Evolutionary conservation across 1,284 basidiomycete genomes (phyloP), one percentile per base, ranked within the genome.

Genomic region (Naganishia sp.): DNA sequence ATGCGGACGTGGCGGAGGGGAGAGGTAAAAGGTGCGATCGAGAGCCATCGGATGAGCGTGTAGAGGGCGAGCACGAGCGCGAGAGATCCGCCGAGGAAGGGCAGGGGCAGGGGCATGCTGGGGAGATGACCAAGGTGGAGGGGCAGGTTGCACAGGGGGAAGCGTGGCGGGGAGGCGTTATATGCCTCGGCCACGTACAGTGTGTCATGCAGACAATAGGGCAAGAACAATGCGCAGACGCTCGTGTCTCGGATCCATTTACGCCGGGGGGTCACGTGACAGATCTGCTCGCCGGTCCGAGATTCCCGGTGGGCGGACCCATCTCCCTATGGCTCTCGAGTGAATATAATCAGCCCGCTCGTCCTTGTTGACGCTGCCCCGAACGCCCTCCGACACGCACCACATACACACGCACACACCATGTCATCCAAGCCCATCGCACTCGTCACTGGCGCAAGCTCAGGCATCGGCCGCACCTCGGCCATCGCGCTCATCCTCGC

Each of bases 401-500:
- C 28, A 46, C 45, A 21, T 21, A 21, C 21, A 56, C 39, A 28
- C 21, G 45, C 43, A 13, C 44, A 45, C 43, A 16, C 42, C 28
- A 42, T 44, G 23, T 42, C 48, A 11, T n/a, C 46, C 23, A 64
- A 64, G 52, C 59, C 59, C 49, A 75, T 79, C 36, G 75, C 77
- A 48, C 67, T 79, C 67, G 71, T 80, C 70, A 80, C 79, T 3
- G 79, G 79, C 65, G 78, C 78, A 1, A 77, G 75, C 6, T 74
- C 75, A 9, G 78, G 85, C 11, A 84, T 86, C 64, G 85, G 85
- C 11, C 78, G 82, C 18, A 77, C 81, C 2, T 81, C 80, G 21
- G 81, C 84, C 2, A 76, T 86, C 68, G 82, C 82, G 2, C 79
- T 87, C 21, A 85, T 85, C 9, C 79, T 82, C 33, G 83, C 83